Evolutionary conservation across 345 rosid species (phyloP).

Genomic region (Hirschfeldia incana): DNA sequence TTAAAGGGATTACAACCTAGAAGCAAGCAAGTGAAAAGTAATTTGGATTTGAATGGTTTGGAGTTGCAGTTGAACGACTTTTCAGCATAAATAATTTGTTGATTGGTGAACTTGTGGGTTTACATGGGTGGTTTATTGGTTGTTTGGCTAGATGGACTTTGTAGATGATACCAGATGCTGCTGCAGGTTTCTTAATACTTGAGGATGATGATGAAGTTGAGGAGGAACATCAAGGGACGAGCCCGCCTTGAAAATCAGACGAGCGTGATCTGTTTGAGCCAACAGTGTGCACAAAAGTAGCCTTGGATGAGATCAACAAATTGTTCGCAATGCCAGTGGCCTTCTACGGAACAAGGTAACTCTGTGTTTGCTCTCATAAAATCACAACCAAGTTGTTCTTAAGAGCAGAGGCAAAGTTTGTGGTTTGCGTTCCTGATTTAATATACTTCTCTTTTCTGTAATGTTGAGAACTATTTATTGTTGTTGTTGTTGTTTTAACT

Average conservation of each 20-base stretch:
- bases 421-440: constrained; percentile 2
- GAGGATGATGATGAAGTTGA: constrained; percentile 68
- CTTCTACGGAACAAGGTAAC: constrained; percentile 40
- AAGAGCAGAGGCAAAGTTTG: neutral
- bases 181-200: constrained; percentile 69
- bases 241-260: constrained; percentile 36
- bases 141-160: constrained; percentile 74
- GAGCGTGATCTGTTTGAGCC: constrained; percentile 71
- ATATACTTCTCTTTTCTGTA: constrained; percentile 16
- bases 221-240: constrained; percentile 40
- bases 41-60: constrained; percentile 30
- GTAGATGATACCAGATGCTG: constrained; percentile 65
- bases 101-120: constrained; percentile 6
- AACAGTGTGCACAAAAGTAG: constrained; percentile 78
- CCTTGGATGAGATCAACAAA: constrained; percentile 84
- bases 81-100: neutral
- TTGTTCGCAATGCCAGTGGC: constrained; percentile 84
- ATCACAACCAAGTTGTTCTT: neutral
- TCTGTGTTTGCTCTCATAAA: neutral
- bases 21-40: neutral
- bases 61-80: constrained; percentile 39
- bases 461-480: constrained; percentile 1
- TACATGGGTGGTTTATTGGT: constrained; percentile 6
- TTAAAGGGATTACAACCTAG: neutral
- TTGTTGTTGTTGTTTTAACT: neutral